Evolutionary conservation across 805 yeast species (phyloP).

Genomic region (Priceomyces fermenticarens): DNA sequence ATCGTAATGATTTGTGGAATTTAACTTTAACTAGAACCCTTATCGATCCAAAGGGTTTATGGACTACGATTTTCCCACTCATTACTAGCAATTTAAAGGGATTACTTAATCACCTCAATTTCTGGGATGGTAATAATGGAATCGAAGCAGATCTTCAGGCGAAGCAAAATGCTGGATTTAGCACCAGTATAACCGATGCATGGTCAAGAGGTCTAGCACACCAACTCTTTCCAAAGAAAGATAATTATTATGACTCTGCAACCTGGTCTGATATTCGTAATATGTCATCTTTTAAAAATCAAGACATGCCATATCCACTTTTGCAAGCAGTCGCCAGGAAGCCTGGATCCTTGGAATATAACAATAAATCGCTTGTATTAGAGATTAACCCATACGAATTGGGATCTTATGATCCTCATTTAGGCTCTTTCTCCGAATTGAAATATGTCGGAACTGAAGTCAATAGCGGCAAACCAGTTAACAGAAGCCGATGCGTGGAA

Average conservation of each 20-base stretch:
- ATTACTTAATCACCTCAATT: slow-evolving; percentile 27
- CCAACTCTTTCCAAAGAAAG: slow-evolving; percentile 47
- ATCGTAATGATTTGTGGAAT: slow-evolving; percentile 35
- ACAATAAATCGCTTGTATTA: slow-evolving; percentile 35
- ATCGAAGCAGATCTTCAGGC: slow-evolving; percentile 50
- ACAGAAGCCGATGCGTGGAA: slow-evolving; percentile 20
- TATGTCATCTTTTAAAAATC: slow-evolving; percentile 23
- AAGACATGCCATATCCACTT: slow-evolving; percentile 42
- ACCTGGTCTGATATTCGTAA: slow-evolving; percentile 34
- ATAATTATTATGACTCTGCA: slow-evolving; percentile 19
- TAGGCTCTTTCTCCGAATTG: slow-evolving; percentile 36
- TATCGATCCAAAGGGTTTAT: slow-evolving; percentile 19
- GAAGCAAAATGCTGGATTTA: slow-evolving; percentile 57
- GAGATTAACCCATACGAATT: slow-evolving; percentile 42
- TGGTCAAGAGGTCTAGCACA: slow-evolving; percentile 79
- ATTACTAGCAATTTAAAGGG: slow-evolving; percentile 19
- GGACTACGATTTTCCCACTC: slow-evolving; percentile 18
- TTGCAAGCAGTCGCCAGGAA: slow-evolving; percentile 33
- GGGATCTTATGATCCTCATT: slow-evolving; percentile 40
- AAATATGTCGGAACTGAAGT: slow-evolving; percentile 35
- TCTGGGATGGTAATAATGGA: slow-evolving; percentile 37
- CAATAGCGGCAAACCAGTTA: slow-evolving; percentile 25
- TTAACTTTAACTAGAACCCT: slow-evolving; percentile 26
- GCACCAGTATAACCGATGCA: slow-evolving; percentile 65
- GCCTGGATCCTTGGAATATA: slow-evolving; percentile 28